These are phyloP conservation scores for Russula lepida DNA, from an alignment of 768 basidiomycete genomes.

Conservation along the genomic window DNA sequence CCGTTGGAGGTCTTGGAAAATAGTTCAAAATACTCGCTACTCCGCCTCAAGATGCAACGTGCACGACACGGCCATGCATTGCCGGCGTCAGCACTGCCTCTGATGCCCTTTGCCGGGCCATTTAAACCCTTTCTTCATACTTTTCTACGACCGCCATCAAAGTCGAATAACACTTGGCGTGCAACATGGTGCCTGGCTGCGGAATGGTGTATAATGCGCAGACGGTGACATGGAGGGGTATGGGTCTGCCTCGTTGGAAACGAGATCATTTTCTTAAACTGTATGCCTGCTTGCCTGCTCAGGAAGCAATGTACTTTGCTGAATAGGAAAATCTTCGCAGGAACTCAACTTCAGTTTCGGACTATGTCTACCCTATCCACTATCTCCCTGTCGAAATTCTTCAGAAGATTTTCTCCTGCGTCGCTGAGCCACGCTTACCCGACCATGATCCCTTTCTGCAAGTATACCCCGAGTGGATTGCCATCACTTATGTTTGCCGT, in stretches of 20 bases:
- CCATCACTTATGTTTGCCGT: constrained; percentile 13
- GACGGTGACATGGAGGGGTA: not conserved
- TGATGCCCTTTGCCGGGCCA: not conserved
- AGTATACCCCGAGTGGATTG: constrained; percentile 13
- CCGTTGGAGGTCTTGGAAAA: no score
- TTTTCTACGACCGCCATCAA: not conserved
- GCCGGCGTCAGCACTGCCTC: not conserved
- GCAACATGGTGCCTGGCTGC: not conserved
- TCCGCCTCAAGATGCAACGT: no score
- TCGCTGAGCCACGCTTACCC: not conserved
- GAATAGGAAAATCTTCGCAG: not conserved
- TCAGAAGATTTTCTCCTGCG: constrained; percentile 5
- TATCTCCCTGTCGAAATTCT: constrained; percentile 11
- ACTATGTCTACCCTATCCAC: not conserved
- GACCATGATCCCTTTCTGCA: not conserved
- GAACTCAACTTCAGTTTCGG: not conserved
- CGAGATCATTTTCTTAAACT: not conserved
- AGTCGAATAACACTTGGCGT: not conserved
- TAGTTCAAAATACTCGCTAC: no score
- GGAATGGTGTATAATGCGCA: not conserved
- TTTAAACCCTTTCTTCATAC: not conserved
- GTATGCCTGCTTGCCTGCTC: not conserved
- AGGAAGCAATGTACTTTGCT: not conserved
- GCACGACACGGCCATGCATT: not conserved
- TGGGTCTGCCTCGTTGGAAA: constrained; percentile 3